phyloP scores from a whole-genome alignment of 1,284 basidiomycete species.

The Inonotus hispidus region DNA sequence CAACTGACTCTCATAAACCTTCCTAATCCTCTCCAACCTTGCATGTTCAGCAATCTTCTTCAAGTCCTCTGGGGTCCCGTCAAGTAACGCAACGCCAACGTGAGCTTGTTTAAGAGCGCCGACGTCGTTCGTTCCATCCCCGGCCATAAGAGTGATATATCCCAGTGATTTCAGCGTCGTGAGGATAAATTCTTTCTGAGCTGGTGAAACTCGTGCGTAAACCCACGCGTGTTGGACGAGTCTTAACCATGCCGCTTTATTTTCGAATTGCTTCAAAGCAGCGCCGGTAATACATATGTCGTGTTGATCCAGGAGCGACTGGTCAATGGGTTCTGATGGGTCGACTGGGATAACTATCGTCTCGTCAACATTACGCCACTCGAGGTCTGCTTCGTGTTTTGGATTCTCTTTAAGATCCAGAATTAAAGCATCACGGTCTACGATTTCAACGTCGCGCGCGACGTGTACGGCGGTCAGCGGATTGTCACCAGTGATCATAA shows the following conservation, averaged over 20 bases:
- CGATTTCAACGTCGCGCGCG: constrained; percentile 90
- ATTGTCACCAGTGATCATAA: constrained; percentile 98
- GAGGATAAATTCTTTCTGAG: constrained; percentile 91
- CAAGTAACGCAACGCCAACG: constrained; percentile 88
- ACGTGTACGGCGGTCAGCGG: constrained; percentile 93
- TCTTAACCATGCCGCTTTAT: constrained; percentile 58
- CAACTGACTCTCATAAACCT: constrained; percentile 92
- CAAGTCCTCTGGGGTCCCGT: constrained; percentile 87
- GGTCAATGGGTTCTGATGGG: constrained; percentile 71
- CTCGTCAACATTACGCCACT: constrained; percentile 92
- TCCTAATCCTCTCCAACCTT: constrained; percentile 83
- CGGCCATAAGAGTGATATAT: constrained; percentile 91
- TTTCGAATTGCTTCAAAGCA: constrained; percentile 81
- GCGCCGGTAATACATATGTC: constrained; percentile 94
- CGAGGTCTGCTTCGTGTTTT: constrained; percentile 66
- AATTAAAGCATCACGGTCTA: constrained; percentile 89
- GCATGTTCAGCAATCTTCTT: constrained; percentile 92
- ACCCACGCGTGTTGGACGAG: constrained; percentile 94
- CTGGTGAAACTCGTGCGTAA: constrained; percentile 93
- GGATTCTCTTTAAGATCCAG: constrained; percentile 85
- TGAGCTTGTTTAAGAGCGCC: constrained; percentile 96
- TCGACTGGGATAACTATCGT: constrained; percentile 80
- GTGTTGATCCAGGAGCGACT: constrained; percentile 72
- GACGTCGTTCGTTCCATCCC: constrained; percentile 96
- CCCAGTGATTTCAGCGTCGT: constrained; percentile 84